Evolutionary conservation across 2,329 filamentous ascomycete genomes (phyloP).

Genomic region (Aspergillus oerlinghausenensis): DNA sequence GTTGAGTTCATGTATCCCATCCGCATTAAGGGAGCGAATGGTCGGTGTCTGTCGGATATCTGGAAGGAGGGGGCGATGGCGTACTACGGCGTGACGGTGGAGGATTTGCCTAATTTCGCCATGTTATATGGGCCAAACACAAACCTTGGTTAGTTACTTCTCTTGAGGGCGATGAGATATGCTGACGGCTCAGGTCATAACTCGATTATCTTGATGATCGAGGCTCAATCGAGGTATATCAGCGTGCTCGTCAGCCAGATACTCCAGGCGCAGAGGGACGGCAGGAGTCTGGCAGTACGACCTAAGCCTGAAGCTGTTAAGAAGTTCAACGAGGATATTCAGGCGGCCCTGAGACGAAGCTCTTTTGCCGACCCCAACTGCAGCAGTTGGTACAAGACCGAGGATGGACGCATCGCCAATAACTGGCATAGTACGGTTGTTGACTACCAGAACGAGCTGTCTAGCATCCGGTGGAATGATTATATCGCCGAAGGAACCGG

Average conservation of each 20-base stretch:
- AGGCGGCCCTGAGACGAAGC: conserved; percentile 40
- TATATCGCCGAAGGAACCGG: conserved; percentile 25
- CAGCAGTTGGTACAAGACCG: conserved; percentile 54
- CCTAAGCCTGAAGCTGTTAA: conserved; percentile 39
- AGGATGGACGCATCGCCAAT: conserved; percentile 52
- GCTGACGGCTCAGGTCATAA: conserved; percentile 42
- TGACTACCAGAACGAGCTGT: conserved; percentile 48
- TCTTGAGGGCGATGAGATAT: not conserved
- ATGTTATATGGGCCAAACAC: conserved; percentile 59
- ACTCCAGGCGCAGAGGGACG: conserved; percentile 40
- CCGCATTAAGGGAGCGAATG: conserved; percentile 44
- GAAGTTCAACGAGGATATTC: conserved; percentile 46
- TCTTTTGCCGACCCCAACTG: conserved; percentile 54
- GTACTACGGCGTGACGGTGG: conserved; percentile 49
- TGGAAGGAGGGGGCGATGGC: conserved; percentile 52
- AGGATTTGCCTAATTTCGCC: conserved; percentile 52
- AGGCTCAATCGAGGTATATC: conserved; percentile 54
- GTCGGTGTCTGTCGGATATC: conserved; percentile 44
- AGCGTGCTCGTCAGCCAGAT: conserved; percentile 48
- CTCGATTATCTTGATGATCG: conserved; percentile 59
- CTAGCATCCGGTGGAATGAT: conserved; percentile 28
- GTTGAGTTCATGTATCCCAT: conserved; percentile 58
- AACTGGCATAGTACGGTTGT: conserved; percentile 54
- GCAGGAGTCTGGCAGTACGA: conserved; percentile 42
- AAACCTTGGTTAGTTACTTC: conserved; percentile 34